Evolutionary conservation across 2,329 filamentous ascomycete genomes (phyloP).

Genomic region (Trichoderma oligosporum): DNA sequence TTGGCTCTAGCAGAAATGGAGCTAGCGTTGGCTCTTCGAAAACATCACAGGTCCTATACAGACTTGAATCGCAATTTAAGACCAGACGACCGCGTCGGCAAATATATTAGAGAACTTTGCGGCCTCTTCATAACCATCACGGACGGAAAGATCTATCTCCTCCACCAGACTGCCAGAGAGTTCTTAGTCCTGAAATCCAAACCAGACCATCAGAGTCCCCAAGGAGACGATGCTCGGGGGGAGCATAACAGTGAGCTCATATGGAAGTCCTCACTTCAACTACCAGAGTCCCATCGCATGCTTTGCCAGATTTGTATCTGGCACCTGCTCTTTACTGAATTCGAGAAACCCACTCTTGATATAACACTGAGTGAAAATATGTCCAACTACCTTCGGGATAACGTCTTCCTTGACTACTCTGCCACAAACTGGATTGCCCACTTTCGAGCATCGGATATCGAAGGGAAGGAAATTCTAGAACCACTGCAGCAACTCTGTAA

Average conservation of each 20-base stretch:
- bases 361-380: accelerated
- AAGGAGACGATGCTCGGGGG: too few species aligned
- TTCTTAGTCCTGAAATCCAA: slow-evolving; percentile 23
- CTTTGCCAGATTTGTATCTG: neutral
- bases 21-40: slow-evolving; percentile 21
- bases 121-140: slow-evolving; percentile 30
- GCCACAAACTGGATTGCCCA: neutral
- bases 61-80: slow-evolving; percentile 17
- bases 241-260: too few species aligned
- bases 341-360: neutral
- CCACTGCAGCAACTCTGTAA: neutral
- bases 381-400: neutral
- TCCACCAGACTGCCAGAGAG: slow-evolving; percentile 27
- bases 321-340: neutral
- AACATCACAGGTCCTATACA: slow-evolving; percentile 12
- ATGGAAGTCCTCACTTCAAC: too few species aligned
- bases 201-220: too few species aligned
- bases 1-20: slow-evolving; percentile 27
- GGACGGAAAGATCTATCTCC: slow-evolving; percentile 24
- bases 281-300: neutral
- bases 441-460: neutral
- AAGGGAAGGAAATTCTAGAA: neutral
- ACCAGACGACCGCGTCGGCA: slow-evolving; percentile 14
- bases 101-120: slow-evolving; percentile 27
- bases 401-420: neutral